Evolutionary conservation across 805 yeast genomes (phyloP).

Genomic region (Wickerhamomyces rabaulensis): DNA sequence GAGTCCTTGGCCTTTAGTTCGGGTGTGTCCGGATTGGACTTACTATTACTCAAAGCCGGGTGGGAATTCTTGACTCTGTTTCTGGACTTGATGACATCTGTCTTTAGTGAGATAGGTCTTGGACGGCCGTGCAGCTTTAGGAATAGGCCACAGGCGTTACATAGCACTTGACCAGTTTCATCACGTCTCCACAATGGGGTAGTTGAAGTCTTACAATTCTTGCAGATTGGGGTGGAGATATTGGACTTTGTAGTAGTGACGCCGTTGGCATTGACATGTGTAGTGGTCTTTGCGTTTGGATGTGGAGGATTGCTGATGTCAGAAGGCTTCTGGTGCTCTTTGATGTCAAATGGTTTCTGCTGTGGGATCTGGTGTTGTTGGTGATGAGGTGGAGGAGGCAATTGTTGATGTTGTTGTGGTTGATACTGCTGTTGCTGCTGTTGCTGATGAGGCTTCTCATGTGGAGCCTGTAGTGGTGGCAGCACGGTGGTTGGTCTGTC

Average conservation of each 20-base stretch:
- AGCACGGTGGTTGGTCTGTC: not conserved
- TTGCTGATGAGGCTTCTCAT: not conserved
- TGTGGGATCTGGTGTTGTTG: not conserved
- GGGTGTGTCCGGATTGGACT: conserved; percentile 18
- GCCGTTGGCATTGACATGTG: conserved; percentile 49
- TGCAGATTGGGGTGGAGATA: conserved; percentile 68
- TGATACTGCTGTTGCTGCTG: not conserved
- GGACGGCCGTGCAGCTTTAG: conserved; percentile 88
- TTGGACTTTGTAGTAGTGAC: conserved; percentile 61
- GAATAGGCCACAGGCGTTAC: conserved; percentile 93
- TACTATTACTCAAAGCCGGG: conserved; percentile 3
- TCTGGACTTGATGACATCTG: conserved; percentile 88
- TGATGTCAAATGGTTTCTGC: not conserved
- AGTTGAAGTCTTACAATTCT: conserved; percentile 86
- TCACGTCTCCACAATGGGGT: conserved; percentile 96
- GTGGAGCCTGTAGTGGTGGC: not conserved
- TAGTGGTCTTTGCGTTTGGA: conserved; percentile 60
- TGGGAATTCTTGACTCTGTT: conserved; percentile 65
- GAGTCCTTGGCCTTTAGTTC: conserved; percentile 17
- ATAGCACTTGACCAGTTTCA: conserved; percentile 82
- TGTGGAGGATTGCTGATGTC: conserved; percentile 13
- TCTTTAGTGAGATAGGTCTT: conserved; percentile 84
- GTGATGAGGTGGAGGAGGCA: not conserved
- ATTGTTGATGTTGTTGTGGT: not conserved
- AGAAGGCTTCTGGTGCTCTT: not conserved